Base-by-base conservation (phyloP, 306 rosid species). In the Castanea mollissima region DNA sequence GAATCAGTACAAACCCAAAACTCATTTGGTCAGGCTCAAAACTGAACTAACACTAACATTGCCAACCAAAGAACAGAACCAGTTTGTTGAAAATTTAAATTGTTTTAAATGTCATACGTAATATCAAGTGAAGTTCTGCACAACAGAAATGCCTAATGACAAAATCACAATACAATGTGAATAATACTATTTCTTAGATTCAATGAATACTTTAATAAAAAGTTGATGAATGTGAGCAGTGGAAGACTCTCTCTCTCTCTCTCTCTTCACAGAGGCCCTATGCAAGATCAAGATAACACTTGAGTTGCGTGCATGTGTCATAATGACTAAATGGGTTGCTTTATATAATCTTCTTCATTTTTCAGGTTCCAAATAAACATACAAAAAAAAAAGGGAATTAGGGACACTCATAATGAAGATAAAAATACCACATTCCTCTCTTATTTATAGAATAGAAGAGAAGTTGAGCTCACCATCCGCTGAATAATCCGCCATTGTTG, bases 401-500 rank as follows among this genome's bases (percentile, higher is more conserved):
- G 46, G 11, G 46, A 8, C 46, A 41, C 46, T 8, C 46, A 41
- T 41, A 41, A 41, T 41, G 46, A 41, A 41, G 46, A 41, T 8
- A 41, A 41, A 41, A 41, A 41, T 41, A 41, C 46, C 46, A 41
- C 8, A 41, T 41, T 41, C 46, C 3, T 41, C 46, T 41, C 12
- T 41, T 41, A 41, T 41, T 8, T 41, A 41, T 41, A 41, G 46
- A 41, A 41, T 41, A 41, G 11, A 41, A 41, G 12, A 41, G 46
- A 41, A 8, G 46, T 41, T 38, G 32, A 75, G 46, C 85, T 74
- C 70, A 91, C 98, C 98, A 93, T 87, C 70, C 91, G 76, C 85
- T 83, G 90, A 75, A 95, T 85, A 82, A 95, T 35, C 68, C 92
- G 81, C 92, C 91, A 91, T 68, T 95, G 99, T 83, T 91, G 98